Evolutionary conservation across 2,329 filamentous ascomycete genomes (phyloP).

Genomic region (Alternaria brassicae): DNA sequence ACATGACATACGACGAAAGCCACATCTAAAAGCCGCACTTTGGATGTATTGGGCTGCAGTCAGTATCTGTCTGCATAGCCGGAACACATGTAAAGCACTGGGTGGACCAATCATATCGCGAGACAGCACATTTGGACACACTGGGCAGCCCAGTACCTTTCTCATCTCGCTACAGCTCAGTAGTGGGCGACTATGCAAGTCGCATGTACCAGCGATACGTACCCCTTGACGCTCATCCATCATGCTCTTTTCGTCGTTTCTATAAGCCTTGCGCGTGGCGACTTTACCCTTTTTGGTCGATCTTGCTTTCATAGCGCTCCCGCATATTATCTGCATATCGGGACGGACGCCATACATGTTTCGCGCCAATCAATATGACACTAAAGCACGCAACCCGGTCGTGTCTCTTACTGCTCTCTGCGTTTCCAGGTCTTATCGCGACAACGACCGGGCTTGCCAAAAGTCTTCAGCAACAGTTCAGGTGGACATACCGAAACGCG

Average conservation of each 20-base stretch:
- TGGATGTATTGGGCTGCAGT: slow-evolving; percentile 43
- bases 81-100: slow-evolving; percentile 41
- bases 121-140: slow-evolving; percentile 29
- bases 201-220: slow-evolving; percentile 25
- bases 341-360: slow-evolving; percentile 25
- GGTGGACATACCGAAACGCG: neutral
- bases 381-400: neutral
- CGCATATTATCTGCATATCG: slow-evolving; percentile 38
- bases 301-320: slow-evolving; percentile 40
- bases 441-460: neutral
- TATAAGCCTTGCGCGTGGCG: slow-evolving; percentile 25
- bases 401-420: neutral
- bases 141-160: slow-evolving; percentile 31
- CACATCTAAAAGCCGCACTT: slow-evolving; percentile 21
- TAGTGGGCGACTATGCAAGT: slow-evolving; percentile 27
- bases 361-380: slow-evolving; percentile 26
- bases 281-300: slow-evolving; percentile 26
- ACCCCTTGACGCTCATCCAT: slow-evolving; percentile 29
- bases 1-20: slow-evolving; percentile 31
- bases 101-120: slow-evolving; percentile 39
- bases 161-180: slow-evolving; percentile 29
- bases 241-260: slow-evolving; percentile 15
- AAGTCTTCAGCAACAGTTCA: neutral
- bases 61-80: slow-evolving; percentile 43
- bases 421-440: neutral